Evolutionary conservation across 805 yeast genomes (phyloP).

Genomic region (Candida corydali): DNA sequence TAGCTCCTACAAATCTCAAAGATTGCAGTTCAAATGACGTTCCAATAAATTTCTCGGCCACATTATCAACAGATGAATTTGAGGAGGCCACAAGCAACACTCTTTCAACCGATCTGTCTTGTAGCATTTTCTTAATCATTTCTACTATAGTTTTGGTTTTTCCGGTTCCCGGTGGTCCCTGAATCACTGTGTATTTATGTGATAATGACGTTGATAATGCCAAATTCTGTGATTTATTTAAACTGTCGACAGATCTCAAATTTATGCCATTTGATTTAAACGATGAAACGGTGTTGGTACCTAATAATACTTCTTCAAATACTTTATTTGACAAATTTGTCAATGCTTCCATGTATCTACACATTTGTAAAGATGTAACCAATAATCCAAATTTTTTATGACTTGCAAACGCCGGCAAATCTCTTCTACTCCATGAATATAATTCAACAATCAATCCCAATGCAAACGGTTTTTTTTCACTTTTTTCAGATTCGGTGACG

Average conservation of each 20-base stretch:
- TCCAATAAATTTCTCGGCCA: constrained; percentile 61
- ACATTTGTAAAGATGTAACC: constrained; percentile 61
- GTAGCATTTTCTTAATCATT: constrained; percentile 49
- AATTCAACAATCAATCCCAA: too few species aligned
- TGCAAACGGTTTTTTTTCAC: constrained; percentile 48
- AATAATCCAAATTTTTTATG: constrained; percentile 38
- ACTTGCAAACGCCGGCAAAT: constrained; percentile 44
- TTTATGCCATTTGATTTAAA: too few species aligned
- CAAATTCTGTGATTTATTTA: constrained; percentile 56
- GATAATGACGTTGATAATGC: constrained; percentile 51
- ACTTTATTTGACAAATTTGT: constrained; percentile 49
- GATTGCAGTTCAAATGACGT: too few species aligned
- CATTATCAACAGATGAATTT: constrained; percentile 70
- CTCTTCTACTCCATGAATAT: constrained; percentile 66
- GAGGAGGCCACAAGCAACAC: constrained; percentile 73
- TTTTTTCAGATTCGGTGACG: constrained; percentile 23
- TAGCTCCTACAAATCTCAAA: too few species aligned
- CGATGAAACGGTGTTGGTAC: too few species aligned
- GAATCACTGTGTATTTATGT: constrained; percentile 45
- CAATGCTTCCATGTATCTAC: constrained; percentile 66
- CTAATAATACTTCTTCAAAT: constrained; percentile 51
- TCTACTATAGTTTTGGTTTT: constrained; percentile 42
- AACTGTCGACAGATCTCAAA: constrained; percentile 53
- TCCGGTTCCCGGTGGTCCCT: constrained; percentile 68
- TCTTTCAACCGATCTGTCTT: constrained; percentile 53